These are phyloP conservation scores for Coniferiporia weirii DNA, from an alignment of 1,284 basidiomycete species.

Conservation along the genomic window DNA sequence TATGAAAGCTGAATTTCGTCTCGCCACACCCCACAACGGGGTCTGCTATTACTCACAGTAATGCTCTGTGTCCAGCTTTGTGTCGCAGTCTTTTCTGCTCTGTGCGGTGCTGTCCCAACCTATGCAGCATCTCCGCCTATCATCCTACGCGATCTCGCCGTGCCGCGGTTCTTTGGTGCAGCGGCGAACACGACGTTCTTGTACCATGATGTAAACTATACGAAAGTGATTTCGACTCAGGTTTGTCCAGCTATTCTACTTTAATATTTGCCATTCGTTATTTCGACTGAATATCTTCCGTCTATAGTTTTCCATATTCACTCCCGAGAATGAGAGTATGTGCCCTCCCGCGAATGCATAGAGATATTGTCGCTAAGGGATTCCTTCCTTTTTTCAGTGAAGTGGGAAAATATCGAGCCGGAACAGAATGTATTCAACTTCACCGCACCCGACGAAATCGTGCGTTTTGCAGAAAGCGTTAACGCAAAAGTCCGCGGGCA, in stretches of 20 bases:
- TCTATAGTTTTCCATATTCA: constrained; percentile 16
- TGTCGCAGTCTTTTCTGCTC: neutral
- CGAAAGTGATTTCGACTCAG: constrained; percentile 14
- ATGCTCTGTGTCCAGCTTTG: neutral
- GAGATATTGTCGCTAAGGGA: neutral
- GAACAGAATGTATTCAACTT: constrained; percentile 15
- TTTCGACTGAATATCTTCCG: neutral
- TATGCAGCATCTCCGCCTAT: neutral
- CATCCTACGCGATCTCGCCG: constrained; percentile 13
- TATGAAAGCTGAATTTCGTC: neutral
- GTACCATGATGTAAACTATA: constrained; percentile 15
- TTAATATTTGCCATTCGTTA: too few relatives aligned
- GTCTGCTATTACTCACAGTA: neutral
- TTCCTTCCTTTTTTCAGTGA: constrained; percentile 6
- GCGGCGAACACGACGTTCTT: constrained; percentile 17
- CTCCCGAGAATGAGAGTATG: constrained; percentile 18
- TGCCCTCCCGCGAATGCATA: neutral
- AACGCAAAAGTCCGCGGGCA: constrained; percentile 16
- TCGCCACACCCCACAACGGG: neutral
- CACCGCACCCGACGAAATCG: constrained; percentile 16
- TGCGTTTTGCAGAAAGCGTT: constrained; percentile 15
- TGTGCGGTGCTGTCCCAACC: neutral
- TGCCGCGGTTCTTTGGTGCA: constrained; percentile 15
- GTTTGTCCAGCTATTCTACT: neutral
- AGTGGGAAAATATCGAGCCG: constrained; percentile 17